Conservation (phyloP, 2,329 filamentous ascomycete genomes). For the Penicillium brasilianum region DNA sequence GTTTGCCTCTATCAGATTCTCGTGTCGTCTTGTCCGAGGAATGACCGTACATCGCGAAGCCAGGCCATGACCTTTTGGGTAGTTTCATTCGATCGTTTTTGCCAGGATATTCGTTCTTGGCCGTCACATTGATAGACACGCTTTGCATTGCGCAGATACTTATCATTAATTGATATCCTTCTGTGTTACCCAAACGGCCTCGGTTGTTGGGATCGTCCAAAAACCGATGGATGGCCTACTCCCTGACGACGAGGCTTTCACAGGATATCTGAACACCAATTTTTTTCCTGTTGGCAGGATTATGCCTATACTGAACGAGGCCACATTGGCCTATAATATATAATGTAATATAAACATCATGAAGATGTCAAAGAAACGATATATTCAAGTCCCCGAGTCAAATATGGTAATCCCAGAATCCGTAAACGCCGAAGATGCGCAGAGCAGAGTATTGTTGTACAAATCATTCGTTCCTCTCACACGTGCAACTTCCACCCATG, state of each 20-base stretch:
- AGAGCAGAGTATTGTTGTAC: slow-evolving; percentile 42
- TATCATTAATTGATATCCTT: slow-evolving; percentile 22
- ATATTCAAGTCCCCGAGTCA: slow-evolving; percentile 2
- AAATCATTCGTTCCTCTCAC: slow-evolving; percentile 19
- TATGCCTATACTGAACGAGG: slow-evolving; percentile 1
- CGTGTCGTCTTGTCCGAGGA: background rate
- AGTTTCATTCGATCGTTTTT: background rate
- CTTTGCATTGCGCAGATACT: slow-evolving; percentile 6
- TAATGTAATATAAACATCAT: slow-evolving; percentile 20
- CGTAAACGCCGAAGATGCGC: slow-evolving; percentile 38
- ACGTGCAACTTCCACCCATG: slow-evolving; percentile 24
- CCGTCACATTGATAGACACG: background rate
- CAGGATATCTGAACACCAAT: background rate
- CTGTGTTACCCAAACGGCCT: slow-evolving; percentile 12
- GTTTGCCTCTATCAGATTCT: slow-evolving; percentile 12
- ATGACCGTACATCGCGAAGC: background rate
- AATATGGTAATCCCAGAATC: slow-evolving; percentile 12
- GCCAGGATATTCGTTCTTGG: background rate
- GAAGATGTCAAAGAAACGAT: slow-evolving; percentile 9
- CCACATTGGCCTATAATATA: slow-evolving; percentile 1
- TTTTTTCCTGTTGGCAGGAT: background rate
- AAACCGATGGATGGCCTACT: background rate
- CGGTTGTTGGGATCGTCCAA: slow-evolving; percentile 11
- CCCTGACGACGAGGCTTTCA: background rate
- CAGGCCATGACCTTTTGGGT: background rate